phyloP scores from a whole-genome alignment of 805 yeast genomes.

The Metschnikowia colocasiae region DNA sequence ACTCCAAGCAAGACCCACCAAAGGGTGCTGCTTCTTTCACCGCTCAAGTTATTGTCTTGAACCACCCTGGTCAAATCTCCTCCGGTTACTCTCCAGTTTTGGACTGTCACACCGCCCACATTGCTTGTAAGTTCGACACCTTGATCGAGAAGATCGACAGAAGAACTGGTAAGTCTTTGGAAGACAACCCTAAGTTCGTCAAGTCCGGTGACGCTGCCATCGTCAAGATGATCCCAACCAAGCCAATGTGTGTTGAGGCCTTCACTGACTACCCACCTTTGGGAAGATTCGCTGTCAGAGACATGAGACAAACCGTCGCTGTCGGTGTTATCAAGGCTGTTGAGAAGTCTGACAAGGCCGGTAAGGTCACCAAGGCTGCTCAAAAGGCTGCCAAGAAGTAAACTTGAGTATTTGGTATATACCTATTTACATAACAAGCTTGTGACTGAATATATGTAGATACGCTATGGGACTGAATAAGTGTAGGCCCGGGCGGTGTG shows the following conservation, averaged over 20 bases:
- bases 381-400: slow-evolving; percentile 75
- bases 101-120: slow-evolving; percentile 92
- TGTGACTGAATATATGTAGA: slow-evolving; percentile 4
- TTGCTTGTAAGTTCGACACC: slow-evolving; percentile 84
- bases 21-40: slow-evolving; percentile 72
- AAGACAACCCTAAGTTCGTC: slow-evolving; percentile 62
- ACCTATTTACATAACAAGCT: slow-evolving; percentile 11
- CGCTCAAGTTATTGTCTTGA: slow-evolving; percentile 82
- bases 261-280: slow-evolving; percentile 45
- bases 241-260: slow-evolving; percentile 44
- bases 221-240: slow-evolving; percentile 42
- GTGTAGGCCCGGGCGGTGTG: too few relatives aligned
- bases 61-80: slow-evolving; percentile 90
- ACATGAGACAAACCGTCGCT: slow-evolving; percentile 99
- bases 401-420: slow-evolving; percentile 19
- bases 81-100: slow-evolving; percentile 90
- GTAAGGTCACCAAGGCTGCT: slow-evolving; percentile 92
- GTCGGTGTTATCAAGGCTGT: slow-evolving; percentile 98
- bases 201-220: slow-evolving; percentile 59
- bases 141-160: slow-evolving; percentile 97
- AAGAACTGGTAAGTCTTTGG: slow-evolving; percentile 79
- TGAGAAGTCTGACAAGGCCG: slow-evolving; percentile 80
- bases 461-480: too few relatives aligned
- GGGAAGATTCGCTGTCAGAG: slow-evolving; percentile 75
- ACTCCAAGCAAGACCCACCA: slow-evolving; percentile 87